Percentiles rank a stretch among this genome's conserved stretches.
phyloP scores from a whole-genome alignment of 73 alveolate genomes.

The Stentor roeselii region DNA sequence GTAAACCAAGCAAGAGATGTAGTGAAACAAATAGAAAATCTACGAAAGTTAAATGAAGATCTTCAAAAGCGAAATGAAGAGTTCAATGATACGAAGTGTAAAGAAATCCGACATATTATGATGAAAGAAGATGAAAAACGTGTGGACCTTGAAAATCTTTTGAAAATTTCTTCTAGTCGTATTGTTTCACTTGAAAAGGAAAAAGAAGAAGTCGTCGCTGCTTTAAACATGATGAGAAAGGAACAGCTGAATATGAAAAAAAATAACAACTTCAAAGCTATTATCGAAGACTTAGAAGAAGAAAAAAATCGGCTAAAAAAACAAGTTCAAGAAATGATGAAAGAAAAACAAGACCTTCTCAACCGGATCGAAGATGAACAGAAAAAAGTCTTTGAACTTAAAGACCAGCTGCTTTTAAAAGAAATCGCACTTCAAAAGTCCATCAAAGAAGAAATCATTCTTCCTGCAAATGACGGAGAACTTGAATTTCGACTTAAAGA shows the following conservation, averaged over 20 bases:
- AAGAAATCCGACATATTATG: not conserved
- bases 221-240: not conserved
- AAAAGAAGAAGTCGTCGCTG: not conserved
- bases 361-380: not conserved
- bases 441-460: not conserved
- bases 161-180: not conserved
- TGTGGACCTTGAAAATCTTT: not conserved
- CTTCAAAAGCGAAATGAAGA: slow-evolving; percentile 16
- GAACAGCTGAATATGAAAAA: not conserved
- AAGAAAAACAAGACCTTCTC: not conserved
- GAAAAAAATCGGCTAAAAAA: not conserved
- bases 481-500: not conserved
- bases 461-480: not conserved
- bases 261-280: not conserved
- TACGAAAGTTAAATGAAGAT: slow-evolving; percentile 7
- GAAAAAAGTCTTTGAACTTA: not conserved
- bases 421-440: not conserved
- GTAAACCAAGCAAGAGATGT: not conserved
- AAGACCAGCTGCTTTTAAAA: not conserved
- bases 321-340: not conserved
- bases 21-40: not conserved
- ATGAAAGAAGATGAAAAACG: slow-evolving; percentile 1
- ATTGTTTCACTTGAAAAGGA: not conserved
- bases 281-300: slow-evolving; percentile 20
- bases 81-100: not conserved